phyloP scores from a whole-genome alignment of 441 rosid genomes.

The Aleurites moluccanus region DNA sequence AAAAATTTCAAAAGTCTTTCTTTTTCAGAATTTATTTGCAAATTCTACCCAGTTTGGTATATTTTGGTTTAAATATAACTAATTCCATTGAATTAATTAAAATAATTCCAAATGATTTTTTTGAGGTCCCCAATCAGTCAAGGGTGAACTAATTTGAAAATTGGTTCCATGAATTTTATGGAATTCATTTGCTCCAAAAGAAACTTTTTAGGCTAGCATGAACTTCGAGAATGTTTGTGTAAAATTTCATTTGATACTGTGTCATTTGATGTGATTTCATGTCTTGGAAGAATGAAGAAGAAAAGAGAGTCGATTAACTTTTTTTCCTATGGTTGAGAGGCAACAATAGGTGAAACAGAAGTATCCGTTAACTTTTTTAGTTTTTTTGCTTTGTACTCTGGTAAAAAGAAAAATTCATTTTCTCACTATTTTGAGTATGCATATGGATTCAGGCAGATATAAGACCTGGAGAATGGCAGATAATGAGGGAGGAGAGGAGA shows the following conservation, averaged over 20 bases:
- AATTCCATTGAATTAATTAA: too few species aligned
- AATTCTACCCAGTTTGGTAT: too few species aligned
- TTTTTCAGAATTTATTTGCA: too few species aligned
- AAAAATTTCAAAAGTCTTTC: too few species aligned
- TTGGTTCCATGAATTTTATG: not conserved
- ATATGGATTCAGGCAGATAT: conserved; percentile 25
- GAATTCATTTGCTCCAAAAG: not conserved
- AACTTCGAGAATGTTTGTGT: not conserved
- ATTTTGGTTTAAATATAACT: too few species aligned
- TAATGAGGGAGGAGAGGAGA: conserved; percentile 61
- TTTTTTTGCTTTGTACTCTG: not conserved
- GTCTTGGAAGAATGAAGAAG: too few species aligned
- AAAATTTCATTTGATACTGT: not conserved
- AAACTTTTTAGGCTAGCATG: too few species aligned
- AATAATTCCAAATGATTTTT: too few species aligned
- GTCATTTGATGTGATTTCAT: not conserved
- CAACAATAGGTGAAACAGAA: not conserved
- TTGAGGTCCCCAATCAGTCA: too few species aligned
- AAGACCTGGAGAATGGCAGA: conserved; percentile 50
- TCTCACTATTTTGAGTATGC: conserved; percentile 9
- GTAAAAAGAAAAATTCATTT: not conserved
- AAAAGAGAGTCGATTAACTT: too few species aligned
- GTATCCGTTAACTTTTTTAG: not conserved
- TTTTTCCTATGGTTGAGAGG: not conserved
- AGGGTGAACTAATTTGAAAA: too few species aligned